These are phyloP conservation scores for Yueomyces sp. DNA, from an alignment of 805 yeast species.

Conservation along the genomic window DNA sequence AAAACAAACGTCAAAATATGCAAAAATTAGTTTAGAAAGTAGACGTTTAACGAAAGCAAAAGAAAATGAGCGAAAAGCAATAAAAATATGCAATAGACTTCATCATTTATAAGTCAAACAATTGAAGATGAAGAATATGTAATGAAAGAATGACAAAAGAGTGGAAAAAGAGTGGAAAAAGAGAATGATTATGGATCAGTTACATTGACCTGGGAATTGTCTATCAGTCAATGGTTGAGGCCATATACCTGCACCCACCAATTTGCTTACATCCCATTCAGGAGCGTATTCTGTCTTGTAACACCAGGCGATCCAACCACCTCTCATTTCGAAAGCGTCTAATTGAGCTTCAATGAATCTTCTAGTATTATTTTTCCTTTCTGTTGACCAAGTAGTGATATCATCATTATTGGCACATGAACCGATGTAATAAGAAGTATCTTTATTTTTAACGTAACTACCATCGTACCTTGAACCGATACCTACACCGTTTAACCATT, in stretches of 20 bases:
- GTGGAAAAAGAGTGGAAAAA: background rate
- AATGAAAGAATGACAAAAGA: too few relatives aligned
- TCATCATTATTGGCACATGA: conserved; percentile 44
- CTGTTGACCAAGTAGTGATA: conserved; percentile 42
- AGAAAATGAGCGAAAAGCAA: background rate
- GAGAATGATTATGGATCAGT: background rate
- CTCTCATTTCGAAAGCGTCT: conserved; percentile 62
- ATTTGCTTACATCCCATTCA: conserved; percentile 74
- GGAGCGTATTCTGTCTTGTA: conserved; percentile 75
- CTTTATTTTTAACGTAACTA: conserved; percentile 27
- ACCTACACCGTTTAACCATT: conserved; percentile 80
- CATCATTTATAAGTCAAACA: background rate
- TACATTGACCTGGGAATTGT: conserved; percentile 57
- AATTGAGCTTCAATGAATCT: conserved; percentile 78
- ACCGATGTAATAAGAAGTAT: conserved; percentile 31
- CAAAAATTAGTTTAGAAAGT: background rate
- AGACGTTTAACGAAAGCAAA: background rate
- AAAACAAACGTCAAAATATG: too few relatives aligned
- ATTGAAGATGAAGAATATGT: background rate
- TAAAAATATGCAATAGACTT: background rate
- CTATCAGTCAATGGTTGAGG: conserved; percentile 71
- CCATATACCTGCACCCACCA: conserved; percentile 47
- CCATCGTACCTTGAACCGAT: conserved; percentile 76
- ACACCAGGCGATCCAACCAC: conserved; percentile 91
- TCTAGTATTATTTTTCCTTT: conserved; percentile 45